Base-by-base conservation (phyloP, 1,139 yeast species). In the Hansenula lynferdii region DNA sequence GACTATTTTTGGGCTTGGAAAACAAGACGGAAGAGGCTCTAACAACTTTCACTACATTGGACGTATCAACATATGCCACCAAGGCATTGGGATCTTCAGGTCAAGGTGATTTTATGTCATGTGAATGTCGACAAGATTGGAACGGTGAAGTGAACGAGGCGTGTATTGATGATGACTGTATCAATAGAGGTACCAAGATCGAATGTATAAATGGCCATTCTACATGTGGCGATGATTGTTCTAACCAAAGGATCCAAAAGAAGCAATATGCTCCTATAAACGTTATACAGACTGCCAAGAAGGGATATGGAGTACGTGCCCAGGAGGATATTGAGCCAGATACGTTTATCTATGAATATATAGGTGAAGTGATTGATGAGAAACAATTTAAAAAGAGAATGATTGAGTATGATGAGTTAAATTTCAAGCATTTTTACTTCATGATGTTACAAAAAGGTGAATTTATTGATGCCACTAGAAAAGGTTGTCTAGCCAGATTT, bases 391-490 rank as follows among this genome's bases (percentile, higher is more conserved):
- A 87, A 41, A 69, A 70, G 38, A 72, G 97, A 45, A 85, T 84
- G 81, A 67, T 75, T 38, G 75, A 73, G 34, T 92, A 92, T 59
- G 94, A 85, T 54, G 61, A 68, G 26, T 72, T 73, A 48, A 77
- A 82, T n/a, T 72, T 83, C 49, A 79, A 76, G 59, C 98, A 92
- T 62, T 92, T 92, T 53, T 92, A 92, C 61, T 92, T 92, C 61
- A 92, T 92, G 98, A 89, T 89, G 97, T 73, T 92, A 47, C 95
- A 87, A 52, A 85, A 81, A 54, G 90, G 89, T 45, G 92, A 92
- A 54, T 92, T 87, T 57, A 86, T 92, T 42, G 98, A 92, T 62
- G 98, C 98, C 35, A 90, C 97, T 2, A 69, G 74, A 36, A 84
- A 77, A 61, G 98, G 97, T 4, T 78, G 90, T 18, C 63, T 90